Evolutionary conservation across 2,329 filamentous ascomycete genomes (phyloP).

Genomic region (Ceratocystis papillata): DNA sequence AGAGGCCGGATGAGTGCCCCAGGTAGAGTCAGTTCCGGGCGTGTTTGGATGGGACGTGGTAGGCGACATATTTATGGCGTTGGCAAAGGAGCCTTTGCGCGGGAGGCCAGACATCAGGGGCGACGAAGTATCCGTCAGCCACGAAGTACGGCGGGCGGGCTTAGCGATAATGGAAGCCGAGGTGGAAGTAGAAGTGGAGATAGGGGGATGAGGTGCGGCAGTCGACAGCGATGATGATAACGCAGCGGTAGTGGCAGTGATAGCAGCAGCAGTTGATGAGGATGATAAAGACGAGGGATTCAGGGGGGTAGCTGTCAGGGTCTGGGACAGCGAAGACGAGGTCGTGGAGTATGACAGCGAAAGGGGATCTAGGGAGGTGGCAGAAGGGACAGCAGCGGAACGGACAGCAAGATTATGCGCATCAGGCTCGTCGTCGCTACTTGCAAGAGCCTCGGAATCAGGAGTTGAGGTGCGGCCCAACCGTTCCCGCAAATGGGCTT

Average conservation of each 20-base stretch:
- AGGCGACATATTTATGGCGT: constrained; percentile 61
- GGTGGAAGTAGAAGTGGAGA: constrained; percentile 38
- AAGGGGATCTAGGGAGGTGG: not conserved
- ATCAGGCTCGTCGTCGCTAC: constrained; percentile 85
- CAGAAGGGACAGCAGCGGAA: not conserved
- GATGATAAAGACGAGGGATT: constrained; percentile 5
- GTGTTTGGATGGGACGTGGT: constrained; percentile 72
- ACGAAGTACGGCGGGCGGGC: constrained; percentile 63
- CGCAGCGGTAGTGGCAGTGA: not conserved
- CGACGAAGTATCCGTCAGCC: constrained; percentile 73
- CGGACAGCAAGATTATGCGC: constrained; percentile 32
- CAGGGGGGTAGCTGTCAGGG: constrained; percentile 1
- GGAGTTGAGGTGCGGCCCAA: constrained; percentile 68
- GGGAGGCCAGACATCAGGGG: constrained; percentile 42
- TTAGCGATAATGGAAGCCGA: constrained; percentile 43
- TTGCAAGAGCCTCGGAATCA: constrained; percentile 85
- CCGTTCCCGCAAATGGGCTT: constrained; percentile 59
- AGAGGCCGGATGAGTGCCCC: constrained; percentile 45
- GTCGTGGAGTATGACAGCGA: not conserved
- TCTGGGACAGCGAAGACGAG: not conserved
- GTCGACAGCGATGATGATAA: not conserved
- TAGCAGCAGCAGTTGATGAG: not conserved
- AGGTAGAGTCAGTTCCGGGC: constrained; percentile 56
- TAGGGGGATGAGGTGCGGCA: not conserved
- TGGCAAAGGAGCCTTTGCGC: constrained; percentile 66